Percentiles rank a stretch among this genome's conserved stretches.
Evolutionary conservation across 2,329 filamentous ascomycete species (phyloP).

Genomic region (Venturiaceae sp.): DNA sequence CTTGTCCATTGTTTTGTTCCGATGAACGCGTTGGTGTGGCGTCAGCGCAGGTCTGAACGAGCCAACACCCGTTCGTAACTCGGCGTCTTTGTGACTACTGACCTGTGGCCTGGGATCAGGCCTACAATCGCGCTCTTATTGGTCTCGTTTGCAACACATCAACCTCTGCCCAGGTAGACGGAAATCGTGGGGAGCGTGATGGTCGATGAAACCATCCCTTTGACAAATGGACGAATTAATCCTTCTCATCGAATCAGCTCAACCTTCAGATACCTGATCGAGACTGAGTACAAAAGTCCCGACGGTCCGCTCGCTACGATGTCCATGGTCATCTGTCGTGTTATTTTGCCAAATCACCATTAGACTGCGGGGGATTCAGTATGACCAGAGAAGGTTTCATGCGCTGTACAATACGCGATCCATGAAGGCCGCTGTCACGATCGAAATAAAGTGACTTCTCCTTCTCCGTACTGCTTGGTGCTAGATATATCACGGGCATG

Average conservation of each 20-base stretch:
- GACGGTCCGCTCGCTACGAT: neutral
- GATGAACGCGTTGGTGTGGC: too few species aligned
- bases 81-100: too few species aligned
- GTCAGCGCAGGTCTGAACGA: too few species aligned
- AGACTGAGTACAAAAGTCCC: neutral
- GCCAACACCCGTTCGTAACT: too few species aligned
- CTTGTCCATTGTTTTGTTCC: too few species aligned
- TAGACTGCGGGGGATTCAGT: neutral
- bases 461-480: too few species aligned
- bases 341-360: neutral
- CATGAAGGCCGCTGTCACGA: neutral
- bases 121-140: too few species aligned
- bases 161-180: too few species aligned
- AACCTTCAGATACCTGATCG: neutral
- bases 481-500: neutral
- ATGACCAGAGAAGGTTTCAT: neutral
- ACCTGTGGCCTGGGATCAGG: too few species aligned
- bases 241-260: neutral
- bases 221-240: neutral
- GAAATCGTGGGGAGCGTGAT: neutral
- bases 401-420: neutral
- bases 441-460: neutral
- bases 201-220: neutral
- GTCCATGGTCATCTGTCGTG: neutral
- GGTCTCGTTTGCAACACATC: too few species aligned